These are phyloP conservation scores for Pyricularia sp. DNA, from an alignment of 2,329 filamentous ascomycete genomes.

Conservation along the genomic window DNA sequence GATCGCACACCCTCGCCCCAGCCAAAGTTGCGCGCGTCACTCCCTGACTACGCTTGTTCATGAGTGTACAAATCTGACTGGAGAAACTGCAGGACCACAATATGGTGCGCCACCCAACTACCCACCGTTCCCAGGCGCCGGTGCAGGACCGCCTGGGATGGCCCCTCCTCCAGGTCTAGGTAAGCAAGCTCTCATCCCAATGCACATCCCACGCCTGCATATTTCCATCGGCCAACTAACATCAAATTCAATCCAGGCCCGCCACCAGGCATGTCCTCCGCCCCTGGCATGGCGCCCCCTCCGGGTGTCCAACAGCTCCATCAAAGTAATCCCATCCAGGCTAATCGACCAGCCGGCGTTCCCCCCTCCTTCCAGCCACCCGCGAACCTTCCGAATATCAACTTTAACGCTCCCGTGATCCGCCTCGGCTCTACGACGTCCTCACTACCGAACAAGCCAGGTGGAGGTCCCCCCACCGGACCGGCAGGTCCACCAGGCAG, in stretches of 20 bases:
- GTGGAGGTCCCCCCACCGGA: slow-evolving; percentile 27
- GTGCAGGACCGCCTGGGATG: slow-evolving; percentile 52
- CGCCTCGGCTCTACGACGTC: slow-evolving; percentile 68
- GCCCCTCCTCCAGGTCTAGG: slow-evolving; percentile 75
- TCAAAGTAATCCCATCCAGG: slow-evolving; percentile 44
- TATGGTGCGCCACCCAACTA: slow-evolving; percentile 72
- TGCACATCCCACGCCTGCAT: slow-evolving; percentile 6
- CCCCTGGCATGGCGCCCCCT: slow-evolving; percentile 70
- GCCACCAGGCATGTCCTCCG: slow-evolving; percentile 71
- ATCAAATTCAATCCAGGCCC: slow-evolving; percentile 40
- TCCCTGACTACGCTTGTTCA: too few relatives aligned
- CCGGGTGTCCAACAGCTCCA: slow-evolving; percentile 61
- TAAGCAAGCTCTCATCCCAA: slow-evolving; percentile 24
- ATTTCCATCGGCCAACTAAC: slow-evolving; percentile 10
- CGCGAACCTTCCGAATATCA: slow-evolving; percentile 91
- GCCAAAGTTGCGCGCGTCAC: background rate
- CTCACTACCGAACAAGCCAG: slow-evolving; percentile 51
- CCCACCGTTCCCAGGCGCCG: slow-evolving; percentile 56
- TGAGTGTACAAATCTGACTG: background rate
- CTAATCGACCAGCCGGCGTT: slow-evolving; percentile 71
- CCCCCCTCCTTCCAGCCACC: slow-evolving; percentile 82
- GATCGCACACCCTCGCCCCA: slow-evolving; percentile 10
- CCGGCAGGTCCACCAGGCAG: slow-evolving; percentile 8
- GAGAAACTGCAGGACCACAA: slow-evolving; percentile 27
- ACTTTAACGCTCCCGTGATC: slow-evolving; percentile 95